phyloP scores from a whole-genome alignment of 1,284 basidiomycete genomes.

The Caloboletus firmus region DNA sequence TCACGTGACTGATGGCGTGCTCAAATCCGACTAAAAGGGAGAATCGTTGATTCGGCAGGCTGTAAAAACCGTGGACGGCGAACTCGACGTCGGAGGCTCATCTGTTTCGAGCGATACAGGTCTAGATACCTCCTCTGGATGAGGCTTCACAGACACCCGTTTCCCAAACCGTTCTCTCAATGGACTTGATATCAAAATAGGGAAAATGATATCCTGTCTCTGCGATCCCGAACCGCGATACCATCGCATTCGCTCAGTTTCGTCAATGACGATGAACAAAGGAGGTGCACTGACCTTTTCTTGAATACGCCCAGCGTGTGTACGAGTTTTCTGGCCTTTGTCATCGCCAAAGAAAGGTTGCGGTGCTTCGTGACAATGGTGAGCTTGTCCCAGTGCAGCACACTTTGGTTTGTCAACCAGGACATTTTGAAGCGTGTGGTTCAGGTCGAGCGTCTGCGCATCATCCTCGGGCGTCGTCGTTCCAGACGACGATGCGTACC shows the following conservation, averaged over 20 bases:
- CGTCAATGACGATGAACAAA: neutral
- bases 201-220: constrained; percentile 27
- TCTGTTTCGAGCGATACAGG: neutral
- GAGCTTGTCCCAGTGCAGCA: constrained; percentile 6
- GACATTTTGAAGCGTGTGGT: constrained; percentile 7
- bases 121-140: constrained; percentile 29
- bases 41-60: constrained; percentile 30
- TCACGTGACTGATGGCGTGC: constrained; percentile 13
- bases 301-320: constrained; percentile 23
- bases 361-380: constrained; percentile 14
- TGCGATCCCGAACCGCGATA: neutral
- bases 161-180: constrained; percentile 34
- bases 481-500: constrained; percentile 32
- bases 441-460: constrained; percentile 22
- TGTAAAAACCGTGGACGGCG: constrained; percentile 26
- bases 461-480: constrained; percentile 37
- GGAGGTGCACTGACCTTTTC: constrained; percentile 22
- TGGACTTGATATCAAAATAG: constrained; percentile 29
- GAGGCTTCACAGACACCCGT: constrained; percentile 27
- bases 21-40: constrained; percentile 30
- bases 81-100: neutral
- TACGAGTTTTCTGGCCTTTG: constrained; percentile 24
- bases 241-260: neutral
- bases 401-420: constrained; percentile 8
- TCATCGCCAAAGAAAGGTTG: constrained; percentile 21